These are phyloP conservation scores for Solanum hybrid DNA, from an alignment of 305 asterid genomes.

Conservation along the genomic window DNA sequence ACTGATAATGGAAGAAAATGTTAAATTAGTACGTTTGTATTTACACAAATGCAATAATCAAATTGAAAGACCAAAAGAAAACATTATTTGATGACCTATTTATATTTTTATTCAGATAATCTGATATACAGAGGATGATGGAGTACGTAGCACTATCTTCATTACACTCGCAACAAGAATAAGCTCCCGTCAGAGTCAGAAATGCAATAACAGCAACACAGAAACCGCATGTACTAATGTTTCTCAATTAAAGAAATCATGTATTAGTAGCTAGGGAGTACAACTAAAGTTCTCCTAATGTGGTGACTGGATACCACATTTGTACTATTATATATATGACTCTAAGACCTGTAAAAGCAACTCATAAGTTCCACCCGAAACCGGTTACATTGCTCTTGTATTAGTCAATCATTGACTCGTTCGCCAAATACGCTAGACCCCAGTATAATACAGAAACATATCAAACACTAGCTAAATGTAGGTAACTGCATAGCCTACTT, in stretches of 20 bases:
- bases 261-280: background rate
- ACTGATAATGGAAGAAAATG: background rate
- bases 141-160: background rate
- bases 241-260: background rate
- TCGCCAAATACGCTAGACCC: background rate
- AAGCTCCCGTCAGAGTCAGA: background rate
- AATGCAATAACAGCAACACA: background rate
- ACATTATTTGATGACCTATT: background rate
- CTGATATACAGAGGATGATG: background rate
- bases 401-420: background rate
- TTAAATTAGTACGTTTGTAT: background rate
- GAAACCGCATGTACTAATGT: background rate
- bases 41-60: background rate
- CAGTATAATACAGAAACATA: background rate
- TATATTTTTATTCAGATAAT: background rate
- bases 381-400: background rate
- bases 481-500: background rate
- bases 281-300: background rate
- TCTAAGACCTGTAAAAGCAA: background rate
- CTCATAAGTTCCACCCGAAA: background rate
- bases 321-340: background rate
- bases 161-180: background rate
- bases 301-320: background rate
- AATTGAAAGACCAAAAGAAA: background rate
- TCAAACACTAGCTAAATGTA: background rate